Evolutionary conservation across 129 eudicot genomes (phyloP).

Genomic region (Solidago caesia): DNA sequence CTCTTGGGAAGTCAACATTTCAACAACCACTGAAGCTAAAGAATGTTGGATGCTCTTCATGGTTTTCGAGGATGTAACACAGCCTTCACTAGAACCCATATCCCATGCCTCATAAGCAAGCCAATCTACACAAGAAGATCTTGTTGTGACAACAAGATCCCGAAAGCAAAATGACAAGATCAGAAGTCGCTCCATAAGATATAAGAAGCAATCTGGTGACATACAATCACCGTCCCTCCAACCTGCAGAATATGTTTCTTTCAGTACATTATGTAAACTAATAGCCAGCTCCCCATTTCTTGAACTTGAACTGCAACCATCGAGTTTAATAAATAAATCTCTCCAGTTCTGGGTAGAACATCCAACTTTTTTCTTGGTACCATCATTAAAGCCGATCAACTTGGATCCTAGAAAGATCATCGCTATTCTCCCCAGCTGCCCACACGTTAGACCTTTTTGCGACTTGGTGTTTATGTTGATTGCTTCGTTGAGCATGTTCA

Average conservation of each 20-base stretch:
- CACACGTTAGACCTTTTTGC: conserved; percentile 18
- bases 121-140: conserved; percentile 62
- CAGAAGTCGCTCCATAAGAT: conserved; percentile 58
- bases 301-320: neutral
- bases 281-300: conserved; percentile 16
- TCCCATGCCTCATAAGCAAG: conserved; percentile 27
- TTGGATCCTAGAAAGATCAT: conserved; percentile 42
- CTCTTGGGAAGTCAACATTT: conserved; percentile 24
- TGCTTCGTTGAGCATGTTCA: conserved; percentile 47
- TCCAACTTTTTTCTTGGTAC: conserved; percentile 20
- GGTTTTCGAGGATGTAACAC: conserved; percentile 9
- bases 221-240: conserved; percentile 34
- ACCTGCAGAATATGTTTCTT: conserved; percentile 31
- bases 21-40: conserved; percentile 24
- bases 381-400: conserved; percentile 15
- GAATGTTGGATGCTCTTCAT: conserved; percentile 25
- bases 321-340: neutral
- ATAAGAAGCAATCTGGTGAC: conserved; percentile 53
- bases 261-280: conserved; percentile 31
- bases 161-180: conserved; percentile 34
- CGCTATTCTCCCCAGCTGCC: conserved; percentile 43
- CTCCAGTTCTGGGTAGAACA: conserved; percentile 6
- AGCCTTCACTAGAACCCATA: neutral
- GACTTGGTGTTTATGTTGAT: conserved; percentile 9
- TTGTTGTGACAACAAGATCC: conserved; percentile 40